These are phyloP conservation scores for Aethionema arabicum DNA, from an alignment of 345 rosid species.

Conservation along the genomic window DNA sequence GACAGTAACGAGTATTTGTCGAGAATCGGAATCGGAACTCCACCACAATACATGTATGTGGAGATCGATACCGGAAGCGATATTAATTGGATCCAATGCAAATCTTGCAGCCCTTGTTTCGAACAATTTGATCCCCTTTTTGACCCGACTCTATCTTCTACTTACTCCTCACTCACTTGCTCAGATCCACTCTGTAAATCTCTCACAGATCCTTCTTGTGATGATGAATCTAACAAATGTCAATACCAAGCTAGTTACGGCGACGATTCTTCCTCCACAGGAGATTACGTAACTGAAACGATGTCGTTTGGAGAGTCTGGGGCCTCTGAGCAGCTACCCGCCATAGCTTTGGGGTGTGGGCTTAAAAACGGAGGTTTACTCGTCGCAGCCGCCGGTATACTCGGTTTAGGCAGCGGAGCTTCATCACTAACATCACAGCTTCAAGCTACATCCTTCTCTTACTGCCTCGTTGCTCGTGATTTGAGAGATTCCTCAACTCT, in stretches of 20 bases:
- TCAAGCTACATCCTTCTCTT: constrained; percentile 74
- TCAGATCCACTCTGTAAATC: constrained; percentile 49
- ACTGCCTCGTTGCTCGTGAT: constrained; percentile 87
- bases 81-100: constrained; percentile 83
- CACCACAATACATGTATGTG: constrained; percentile 59
- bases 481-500: constrained; percentile 60
- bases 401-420: constrained; percentile 91
- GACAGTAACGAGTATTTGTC: constrained; percentile 98
- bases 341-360: constrained; percentile 78
- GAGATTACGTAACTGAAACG: constrained; percentile 67
- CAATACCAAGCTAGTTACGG: constrained; percentile 85
- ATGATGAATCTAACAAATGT: constrained; percentile 49
- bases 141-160: constrained; percentile 64
- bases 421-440: constrained; percentile 73
- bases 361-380: constrained; percentile 83
- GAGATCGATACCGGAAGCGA: constrained; percentile 88
- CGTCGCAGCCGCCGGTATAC: constrained; percentile 75
- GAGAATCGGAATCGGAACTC: constrained; percentile 71
- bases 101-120: constrained; percentile 76
- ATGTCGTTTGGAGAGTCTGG: constrained; percentile 67
- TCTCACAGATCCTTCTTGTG: constrained; percentile 57
- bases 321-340: constrained; percentile 16
- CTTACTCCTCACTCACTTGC: constrained; percentile 57
- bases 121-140: constrained; percentile 80
- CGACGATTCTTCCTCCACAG: constrained; percentile 82